Evolutionary conservation across 129 eudicot genomes (phyloP), one percentile per base, ranked within the genome.

Genomic region (Erigeron canadensis): DNA sequence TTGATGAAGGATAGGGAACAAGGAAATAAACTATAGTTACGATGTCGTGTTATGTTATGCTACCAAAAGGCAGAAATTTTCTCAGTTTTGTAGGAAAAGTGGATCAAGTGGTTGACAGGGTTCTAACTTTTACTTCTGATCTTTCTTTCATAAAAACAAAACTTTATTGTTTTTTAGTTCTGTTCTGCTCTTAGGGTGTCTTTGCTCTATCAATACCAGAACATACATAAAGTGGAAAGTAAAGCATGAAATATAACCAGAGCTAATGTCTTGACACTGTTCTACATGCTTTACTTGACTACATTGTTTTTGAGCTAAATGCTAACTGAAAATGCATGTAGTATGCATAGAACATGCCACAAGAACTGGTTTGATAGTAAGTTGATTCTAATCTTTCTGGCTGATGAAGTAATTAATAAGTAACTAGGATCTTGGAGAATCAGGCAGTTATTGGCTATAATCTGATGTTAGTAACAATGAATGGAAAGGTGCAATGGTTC

Each of bases 1-100:
- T 70, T 17, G 65, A 38, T 56, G 42, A 70, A 70, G 41, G 65
- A 19, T 70, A 70, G 64, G 15, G 21, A 41, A 56, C 22, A 28
- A 67, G 22, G 34, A 8, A 5, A 55, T 7, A 34, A 53, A 38
- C 11, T 53, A 40, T 16, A 34, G 12, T 54, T 69, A 10, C 50
- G 47, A 51, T 37, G n/a, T 69, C 63, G 51, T 38, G 3, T 5
- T 10, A 50, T 48, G 73, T 22, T n/a, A 37, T 50, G 51, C 11
- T 17, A 3, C 11, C 70, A 44, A 65, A 65, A 50, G 3, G 62
- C 37, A 34, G 46, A 37, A 69, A 69, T 37, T 10, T 59, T 8
- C 7, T 59, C 5, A 23, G 42, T 22, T 58, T 38, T 58, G 63
- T 23, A 23, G 37, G 15, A 22, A 19, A 58, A 22, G 9, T 22